Evolutionary conservation across 805 yeast genomes (phyloP).

Genomic region (Hanseniaspora mollemarum): DNA sequence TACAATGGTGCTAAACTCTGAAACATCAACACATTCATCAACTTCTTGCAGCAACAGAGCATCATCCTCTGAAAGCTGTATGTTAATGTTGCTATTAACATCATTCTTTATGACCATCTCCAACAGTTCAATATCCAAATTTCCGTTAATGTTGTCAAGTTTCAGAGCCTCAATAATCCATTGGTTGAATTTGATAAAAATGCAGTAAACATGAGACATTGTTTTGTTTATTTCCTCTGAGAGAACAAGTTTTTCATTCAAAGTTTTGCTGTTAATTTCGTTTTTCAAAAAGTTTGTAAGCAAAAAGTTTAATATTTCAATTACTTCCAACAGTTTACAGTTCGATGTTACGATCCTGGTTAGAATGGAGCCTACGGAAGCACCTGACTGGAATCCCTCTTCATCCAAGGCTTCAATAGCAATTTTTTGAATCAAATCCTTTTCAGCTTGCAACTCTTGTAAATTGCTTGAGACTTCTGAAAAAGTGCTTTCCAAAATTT

Average conservation of each 20-base stretch:
- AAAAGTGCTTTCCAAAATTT: slow-evolving; percentile 5
- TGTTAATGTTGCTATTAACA: slow-evolving; percentile 22
- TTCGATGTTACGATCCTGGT: slow-evolving; percentile 17
- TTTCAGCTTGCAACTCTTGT: slow-evolving; percentile 1
- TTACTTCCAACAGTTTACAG: slow-evolving; percentile 24
- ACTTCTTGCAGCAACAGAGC: slow-evolving; percentile 29
- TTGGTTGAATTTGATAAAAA: slow-evolving; percentile 29
- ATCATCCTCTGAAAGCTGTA: slow-evolving; percentile 24
- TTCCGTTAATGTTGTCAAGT: slow-evolving; percentile 4
- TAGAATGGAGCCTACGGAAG: not conserved
- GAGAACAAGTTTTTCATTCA: slow-evolving; percentile 24
- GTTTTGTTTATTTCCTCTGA: slow-evolving; percentile 21
- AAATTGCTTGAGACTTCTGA: slow-evolving; percentile 4
- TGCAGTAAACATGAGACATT: slow-evolving; percentile 27
- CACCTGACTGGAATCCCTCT: not conserved
- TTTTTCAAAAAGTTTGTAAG: slow-evolving; percentile 28
- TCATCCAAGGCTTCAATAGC: slow-evolving; percentile 20
- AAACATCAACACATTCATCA: slow-evolving; percentile 21
- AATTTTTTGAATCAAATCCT: slow-evolving; percentile 12
- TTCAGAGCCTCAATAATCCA: slow-evolving; percentile 29
- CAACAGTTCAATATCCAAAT: slow-evolving; percentile 24
- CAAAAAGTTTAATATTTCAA: slow-evolving; percentile 27
- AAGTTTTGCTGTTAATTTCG: slow-evolving; percentile 29
- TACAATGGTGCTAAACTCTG: slow-evolving; percentile 23
- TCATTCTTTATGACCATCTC: slow-evolving; percentile 28